Percentiles rank a stretch among this genome's conserved stretches.
These are phyloP conservation scores for Epichloe hybrida DNA, from an alignment of 2,329 filamentous ascomycete genomes.

Conservation along the genomic window DNA sequence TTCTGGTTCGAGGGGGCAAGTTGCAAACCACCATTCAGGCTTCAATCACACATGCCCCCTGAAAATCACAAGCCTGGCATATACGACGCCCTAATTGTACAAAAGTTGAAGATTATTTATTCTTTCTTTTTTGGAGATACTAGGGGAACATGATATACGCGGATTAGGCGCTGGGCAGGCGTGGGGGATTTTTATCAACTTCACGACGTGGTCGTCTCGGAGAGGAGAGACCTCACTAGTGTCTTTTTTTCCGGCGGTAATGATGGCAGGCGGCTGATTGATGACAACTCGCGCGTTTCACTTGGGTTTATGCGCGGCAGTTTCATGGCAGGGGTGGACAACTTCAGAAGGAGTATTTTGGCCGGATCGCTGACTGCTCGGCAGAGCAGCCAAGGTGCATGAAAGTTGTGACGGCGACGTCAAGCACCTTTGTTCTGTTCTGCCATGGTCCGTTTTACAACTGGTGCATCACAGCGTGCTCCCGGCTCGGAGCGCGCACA, in stretches of 20 bases:
- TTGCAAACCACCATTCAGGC: background rate
- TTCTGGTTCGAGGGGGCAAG: background rate
- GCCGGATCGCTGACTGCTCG: conserved; percentile 3
- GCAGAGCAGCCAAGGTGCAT: conserved; percentile 3
- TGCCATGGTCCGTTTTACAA: conserved; percentile 5
- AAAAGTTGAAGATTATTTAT: conserved; percentile 1
- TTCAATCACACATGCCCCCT: background rate
- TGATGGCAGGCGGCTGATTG: conserved; percentile 17
- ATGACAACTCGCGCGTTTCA: conserved; percentile 14
- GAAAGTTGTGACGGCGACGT: conserved; percentile 1
- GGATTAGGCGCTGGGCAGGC: background rate
- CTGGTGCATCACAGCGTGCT: conserved; percentile 4
- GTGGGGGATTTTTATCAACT: background rate
- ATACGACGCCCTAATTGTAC: background rate
- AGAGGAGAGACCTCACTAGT: conserved; percentile 10
- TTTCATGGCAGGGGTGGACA: conserved; percentile 5
- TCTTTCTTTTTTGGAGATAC: conserved; percentile 1
- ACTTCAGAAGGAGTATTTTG: background rate
- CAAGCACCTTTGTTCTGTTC: background rate
- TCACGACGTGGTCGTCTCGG: conserved; percentile 5
- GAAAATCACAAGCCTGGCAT: background rate
- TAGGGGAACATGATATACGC: conserved; percentile 1
- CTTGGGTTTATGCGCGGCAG: conserved; percentile 6
- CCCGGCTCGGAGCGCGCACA: conserved; percentile 4
- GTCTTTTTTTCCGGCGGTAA: conserved; percentile 15